Evolutionary conservation across 2,329 filamentous ascomycete genomes (phyloP).

Genomic region (Pseudovirgaria hyperparasitica): DNA sequence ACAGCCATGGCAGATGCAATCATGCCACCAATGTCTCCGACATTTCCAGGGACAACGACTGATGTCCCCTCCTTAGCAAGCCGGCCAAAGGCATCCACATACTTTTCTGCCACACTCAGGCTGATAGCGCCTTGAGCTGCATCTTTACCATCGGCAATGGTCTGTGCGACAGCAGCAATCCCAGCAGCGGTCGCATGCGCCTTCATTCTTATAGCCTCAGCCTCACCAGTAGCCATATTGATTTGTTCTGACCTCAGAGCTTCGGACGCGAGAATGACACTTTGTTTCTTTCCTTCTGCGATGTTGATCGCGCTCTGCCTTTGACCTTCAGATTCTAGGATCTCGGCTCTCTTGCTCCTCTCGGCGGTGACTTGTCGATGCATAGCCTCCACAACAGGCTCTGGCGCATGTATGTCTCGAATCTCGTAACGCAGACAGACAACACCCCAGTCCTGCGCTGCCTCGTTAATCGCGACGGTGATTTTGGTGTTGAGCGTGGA

Average conservation of each 20-base stretch:
- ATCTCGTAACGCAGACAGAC: slow-evolving; percentile 96
- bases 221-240: slow-evolving; percentile 84
- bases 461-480: slow-evolving; percentile 97
- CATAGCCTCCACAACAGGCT: slow-evolving; percentile 91
- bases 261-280: slow-evolving; percentile 89
- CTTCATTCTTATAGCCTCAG: slow-evolving; percentile 80
- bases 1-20: slow-evolving; percentile 93
- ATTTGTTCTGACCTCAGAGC: slow-evolving; percentile 82
- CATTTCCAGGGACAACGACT: slow-evolving; percentile 90
- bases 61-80: slow-evolving; percentile 92
- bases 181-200: slow-evolving; percentile 76
- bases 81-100: slow-evolving; percentile 87
- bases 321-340: slow-evolving; percentile 93
- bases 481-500: slow-evolving; percentile 95
- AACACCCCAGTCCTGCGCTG: slow-evolving; percentile 92
- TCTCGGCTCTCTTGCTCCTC: slow-evolving; percentile 93
- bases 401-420: slow-evolving; percentile 91
- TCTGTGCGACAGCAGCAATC: slow-evolving; percentile 71
- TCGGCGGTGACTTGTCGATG: slow-evolving; percentile 96
- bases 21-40: slow-evolving; percentile 92
- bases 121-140: slow-evolving; percentile 75
- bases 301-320: slow-evolving; percentile 97
- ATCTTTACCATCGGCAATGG: slow-evolving; percentile 60
- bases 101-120: slow-evolving; percentile 88
- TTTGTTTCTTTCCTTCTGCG: slow-evolving; percentile 93